Evolutionary conservation across 352 stramenopile genomes (phyloP).

Genomic region (Phytophthora litchii): DNA sequence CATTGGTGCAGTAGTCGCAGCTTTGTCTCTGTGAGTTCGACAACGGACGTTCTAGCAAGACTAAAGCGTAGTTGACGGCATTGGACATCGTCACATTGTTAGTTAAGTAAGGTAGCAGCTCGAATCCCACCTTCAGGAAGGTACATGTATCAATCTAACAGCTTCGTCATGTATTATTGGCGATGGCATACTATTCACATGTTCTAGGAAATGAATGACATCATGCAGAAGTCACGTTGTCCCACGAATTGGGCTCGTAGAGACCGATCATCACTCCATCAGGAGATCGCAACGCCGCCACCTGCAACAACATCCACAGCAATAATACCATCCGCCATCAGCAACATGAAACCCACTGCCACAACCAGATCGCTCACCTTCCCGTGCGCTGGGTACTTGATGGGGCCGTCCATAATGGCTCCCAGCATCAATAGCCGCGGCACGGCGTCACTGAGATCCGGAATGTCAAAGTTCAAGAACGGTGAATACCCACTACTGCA

Average conservation of each 20-base stretch:
- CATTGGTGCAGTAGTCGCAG: conserved; percentile 50
- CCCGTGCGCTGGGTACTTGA: conserved; percentile 92
- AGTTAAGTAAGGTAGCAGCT: conserved; percentile 1
- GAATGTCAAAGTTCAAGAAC: conserved; percentile 92
- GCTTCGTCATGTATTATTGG: no score
- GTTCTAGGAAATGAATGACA: background rate
- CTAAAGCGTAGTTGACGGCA: conserved; percentile 4
- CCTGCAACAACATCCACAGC: conserved; percentile 36
- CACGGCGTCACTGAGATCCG: conserved; percentile 88
- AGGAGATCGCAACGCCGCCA: conserved; percentile 86
- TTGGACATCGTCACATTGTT: conserved; percentile 8
- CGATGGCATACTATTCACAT: conserved; percentile 1
- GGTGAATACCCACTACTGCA: conserved; percentile 89
- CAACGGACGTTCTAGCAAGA: background rate
- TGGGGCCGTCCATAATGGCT: conserved; percentile 90
- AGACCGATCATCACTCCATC: conserved; percentile 93
- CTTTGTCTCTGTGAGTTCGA: conserved; percentile 32
- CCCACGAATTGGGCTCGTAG: conserved; percentile 90
- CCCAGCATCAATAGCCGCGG: conserved; percentile 86
- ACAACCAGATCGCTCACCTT: conserved; percentile 48
- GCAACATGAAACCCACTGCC: background rate
- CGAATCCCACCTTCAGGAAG: conserved; percentile 1
- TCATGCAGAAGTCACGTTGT: conserved; percentile 82
- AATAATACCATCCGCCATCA: conserved; percentile 8
- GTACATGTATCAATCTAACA: conserved; percentile 8